A percentile compares a stretch with the other conserved stretches of the same genome.
These are phyloP conservation scores for Aspergillus sp. DNA, from an alignment of 2,329 filamentous ascomycete species.

Conservation along the genomic window DNA sequence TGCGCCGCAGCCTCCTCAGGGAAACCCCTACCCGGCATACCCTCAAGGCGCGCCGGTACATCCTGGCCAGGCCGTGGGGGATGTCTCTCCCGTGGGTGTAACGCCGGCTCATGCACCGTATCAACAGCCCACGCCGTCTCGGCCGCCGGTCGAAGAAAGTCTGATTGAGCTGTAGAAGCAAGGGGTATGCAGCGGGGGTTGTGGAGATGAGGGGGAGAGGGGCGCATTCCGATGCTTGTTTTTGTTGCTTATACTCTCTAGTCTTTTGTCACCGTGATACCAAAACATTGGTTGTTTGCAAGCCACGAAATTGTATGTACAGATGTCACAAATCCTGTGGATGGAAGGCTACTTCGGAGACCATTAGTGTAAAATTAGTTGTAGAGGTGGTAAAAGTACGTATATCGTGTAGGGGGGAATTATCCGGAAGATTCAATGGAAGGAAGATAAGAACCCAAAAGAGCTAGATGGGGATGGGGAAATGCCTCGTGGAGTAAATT, in stretches of 20 bases:
- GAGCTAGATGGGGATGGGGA: no score
- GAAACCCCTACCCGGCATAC: conserved; percentile 14
- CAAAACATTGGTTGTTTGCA: conserved; percentile 26
- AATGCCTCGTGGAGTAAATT: no score
- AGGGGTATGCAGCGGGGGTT: background rate
- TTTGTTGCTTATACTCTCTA: conserved; percentile 15
- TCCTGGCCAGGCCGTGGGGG: conserved; percentile 19
- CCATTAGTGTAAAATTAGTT: no score
- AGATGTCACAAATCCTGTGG: conserved; percentile 1
- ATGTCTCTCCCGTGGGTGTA: conserved; percentile 22
- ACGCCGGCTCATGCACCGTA: conserved; percentile 20
- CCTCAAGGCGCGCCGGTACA: conserved; percentile 13
- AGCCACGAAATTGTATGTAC: conserved; percentile 20
- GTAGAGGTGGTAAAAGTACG: no score
- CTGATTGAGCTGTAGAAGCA: conserved; percentile 32
- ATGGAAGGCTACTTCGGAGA: background rate
- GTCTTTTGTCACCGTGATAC: conserved; percentile 27
- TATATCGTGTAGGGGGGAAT: no score
- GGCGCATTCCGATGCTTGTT: background rate
- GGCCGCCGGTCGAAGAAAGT: conserved; percentile 32
- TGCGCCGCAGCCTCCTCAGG: conserved; percentile 20
- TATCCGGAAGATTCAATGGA: no score
- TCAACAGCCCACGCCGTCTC: conserved; percentile 24
- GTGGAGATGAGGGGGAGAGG: background rate
- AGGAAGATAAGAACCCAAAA: no score